phyloP scores from a whole-genome alignment of 306 rosid species.

The Mimosa bimucronata region DNA sequence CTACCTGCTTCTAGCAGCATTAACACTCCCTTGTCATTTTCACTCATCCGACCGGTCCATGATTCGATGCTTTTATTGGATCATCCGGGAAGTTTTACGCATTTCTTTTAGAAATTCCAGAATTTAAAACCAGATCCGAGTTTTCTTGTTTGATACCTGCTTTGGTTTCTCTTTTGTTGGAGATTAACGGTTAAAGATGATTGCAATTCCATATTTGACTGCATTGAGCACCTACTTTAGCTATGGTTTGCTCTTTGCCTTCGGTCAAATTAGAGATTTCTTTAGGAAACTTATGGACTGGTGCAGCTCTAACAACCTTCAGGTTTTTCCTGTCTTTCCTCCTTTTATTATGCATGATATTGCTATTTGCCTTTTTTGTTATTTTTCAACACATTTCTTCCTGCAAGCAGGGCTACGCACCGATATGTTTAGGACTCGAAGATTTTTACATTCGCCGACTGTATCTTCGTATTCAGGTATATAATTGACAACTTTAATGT shows the following conservation, averaged over 20 bases:
- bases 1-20: not conserved
- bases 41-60: not conserved
- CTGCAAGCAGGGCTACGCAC: conserved; percentile 71
- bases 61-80: not conserved
- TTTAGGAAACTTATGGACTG: conserved; percentile 67
- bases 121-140: not conserved
- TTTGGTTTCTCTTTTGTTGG: not conserved
- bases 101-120: not conserved
- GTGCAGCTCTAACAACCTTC: conserved; percentile 54
- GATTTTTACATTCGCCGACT: conserved; percentile 85
- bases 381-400: not conserved
- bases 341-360: not conserved
- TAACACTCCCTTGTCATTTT: not conserved
- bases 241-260: conserved; percentile 77
- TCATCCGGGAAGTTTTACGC: not conserved
- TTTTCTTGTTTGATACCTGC: not conserved
- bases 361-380: not conserved
- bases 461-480: conserved; percentile 87
- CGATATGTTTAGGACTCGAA: conserved; percentile 90
- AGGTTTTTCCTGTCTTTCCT: conserved; percentile 38
- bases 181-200: conserved; percentile 39
- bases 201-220: conserved; percentile 74
- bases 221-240: conserved; percentile 83
- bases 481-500: not conserved
- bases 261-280: conserved; percentile 79